These are phyloP conservation scores for Bipolaris sorokiniana DNA, from an alignment of 2,329 filamentous ascomycete genomes.

Conservation along the genomic window DNA sequence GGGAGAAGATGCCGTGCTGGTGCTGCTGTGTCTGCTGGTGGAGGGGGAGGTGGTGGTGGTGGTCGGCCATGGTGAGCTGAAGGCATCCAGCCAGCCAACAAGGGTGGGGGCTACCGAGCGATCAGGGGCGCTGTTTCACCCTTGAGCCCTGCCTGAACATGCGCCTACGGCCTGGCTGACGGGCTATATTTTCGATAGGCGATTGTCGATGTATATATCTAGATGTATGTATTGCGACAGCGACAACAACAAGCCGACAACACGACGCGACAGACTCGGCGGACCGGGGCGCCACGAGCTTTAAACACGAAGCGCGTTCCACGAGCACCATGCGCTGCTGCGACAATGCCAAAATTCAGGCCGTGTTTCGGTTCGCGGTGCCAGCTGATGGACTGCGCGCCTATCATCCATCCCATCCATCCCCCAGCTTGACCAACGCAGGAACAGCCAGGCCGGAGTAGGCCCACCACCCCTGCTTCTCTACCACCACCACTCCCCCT, in stretches of 20 bases:
- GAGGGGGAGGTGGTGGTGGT: slow-evolving; percentile 1
- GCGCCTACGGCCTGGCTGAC: not conserved
- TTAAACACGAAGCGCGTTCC: not conserved
- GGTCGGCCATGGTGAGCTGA: slow-evolving; percentile 25
- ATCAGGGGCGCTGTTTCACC: slow-evolving; percentile 22
- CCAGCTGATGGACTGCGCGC: slow-evolving; percentile 10
- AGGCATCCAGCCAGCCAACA: not conserved
- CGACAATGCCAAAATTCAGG: slow-evolving; percentile 1
- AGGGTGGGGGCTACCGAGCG: slow-evolving; percentile 17
- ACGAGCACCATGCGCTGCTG: not conserved
- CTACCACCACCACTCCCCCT: not conserved
- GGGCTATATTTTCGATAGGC: not conserved
- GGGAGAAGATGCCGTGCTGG: slow-evolving; percentile 35
- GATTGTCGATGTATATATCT: too few species aligned
- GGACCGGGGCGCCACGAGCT: too few species aligned
- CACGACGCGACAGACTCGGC: too few species aligned
- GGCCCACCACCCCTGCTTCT: slow-evolving; percentile 1
- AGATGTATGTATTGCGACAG: too few species aligned
- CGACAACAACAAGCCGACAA: too few species aligned
- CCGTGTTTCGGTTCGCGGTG: slow-evolving; percentile 14
- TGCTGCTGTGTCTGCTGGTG: not conserved
- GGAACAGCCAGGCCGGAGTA: slow-evolving; percentile 16
- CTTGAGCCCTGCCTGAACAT: slow-evolving; percentile 8
- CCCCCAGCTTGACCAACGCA: slow-evolving; percentile 10
- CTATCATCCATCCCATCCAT: slow-evolving; percentile 6